phyloP scores from a whole-genome alignment of 1,284 basidiomycete species.

The Puccinia triticina region DNA sequence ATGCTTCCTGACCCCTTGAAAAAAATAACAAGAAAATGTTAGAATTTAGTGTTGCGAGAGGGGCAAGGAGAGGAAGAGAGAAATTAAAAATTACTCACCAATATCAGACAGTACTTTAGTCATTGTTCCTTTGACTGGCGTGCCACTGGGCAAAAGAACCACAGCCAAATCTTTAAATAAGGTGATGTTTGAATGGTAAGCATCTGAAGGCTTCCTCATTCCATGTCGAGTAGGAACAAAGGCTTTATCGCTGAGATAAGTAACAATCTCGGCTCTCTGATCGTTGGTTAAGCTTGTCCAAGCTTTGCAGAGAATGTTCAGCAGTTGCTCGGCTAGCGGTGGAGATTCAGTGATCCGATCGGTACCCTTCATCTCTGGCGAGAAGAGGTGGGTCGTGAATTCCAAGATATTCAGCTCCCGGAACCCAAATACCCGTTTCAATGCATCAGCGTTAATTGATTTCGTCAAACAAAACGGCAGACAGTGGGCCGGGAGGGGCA shows the following conservation, averaged over 20 bases:
- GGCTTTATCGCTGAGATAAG: constrained; percentile 68
- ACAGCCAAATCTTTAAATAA: constrained; percentile 87
- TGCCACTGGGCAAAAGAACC: constrained; percentile 73
- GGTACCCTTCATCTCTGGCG: constrained; percentile 64
- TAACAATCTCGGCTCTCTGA: constrained; percentile 68
- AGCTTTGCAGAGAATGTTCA: constrained; percentile 71
- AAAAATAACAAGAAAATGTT: too few relatives aligned
- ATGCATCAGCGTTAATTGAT: constrained; percentile 64
- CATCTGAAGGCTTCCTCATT: constrained; percentile 69
- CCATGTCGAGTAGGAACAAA: constrained; percentile 85
- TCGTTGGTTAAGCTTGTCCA: constrained; percentile 73
- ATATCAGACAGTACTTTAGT: constrained; percentile 77
- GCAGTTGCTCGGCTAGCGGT: constrained; percentile 79
- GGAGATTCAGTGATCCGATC: constrained; percentile 65
- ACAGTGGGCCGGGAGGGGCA: constrained; percentile 77
- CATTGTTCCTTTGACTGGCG: constrained; percentile 71
- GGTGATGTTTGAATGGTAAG: constrained; percentile 86
- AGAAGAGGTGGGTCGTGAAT: constrained; percentile 74
- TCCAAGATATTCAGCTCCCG: constrained; percentile 74
- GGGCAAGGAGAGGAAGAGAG: too few relatives aligned
- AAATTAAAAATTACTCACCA: constrained; percentile 63
- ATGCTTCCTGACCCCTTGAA: constrained; percentile 72
- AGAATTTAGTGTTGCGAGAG: too few relatives aligned
- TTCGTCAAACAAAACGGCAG: constrained; percentile 71
- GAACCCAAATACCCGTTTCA: constrained; percentile 67